phyloP scores from a whole-genome alignment of 2,329 filamentous ascomycete species.

The Verticillium zaregamsianum region DNA sequence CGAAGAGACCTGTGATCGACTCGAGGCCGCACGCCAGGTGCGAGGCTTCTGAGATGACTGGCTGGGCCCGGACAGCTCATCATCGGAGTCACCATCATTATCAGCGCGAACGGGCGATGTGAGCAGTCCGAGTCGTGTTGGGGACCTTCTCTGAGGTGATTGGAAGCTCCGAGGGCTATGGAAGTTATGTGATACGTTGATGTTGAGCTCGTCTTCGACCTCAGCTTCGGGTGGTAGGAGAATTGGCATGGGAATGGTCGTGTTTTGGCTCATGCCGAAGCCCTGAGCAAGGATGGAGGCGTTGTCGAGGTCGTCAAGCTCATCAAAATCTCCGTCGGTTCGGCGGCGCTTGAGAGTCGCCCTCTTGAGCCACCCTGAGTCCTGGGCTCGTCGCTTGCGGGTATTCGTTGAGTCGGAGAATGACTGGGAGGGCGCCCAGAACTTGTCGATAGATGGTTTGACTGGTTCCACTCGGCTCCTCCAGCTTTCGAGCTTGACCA shows the following conservation, averaged over 20 bases:
- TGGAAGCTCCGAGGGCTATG: neutral
- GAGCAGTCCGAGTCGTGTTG: neutral
- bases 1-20: conserved; percentile 18
- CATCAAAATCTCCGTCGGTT: neutral
- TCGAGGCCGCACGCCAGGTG: conserved; percentile 11
- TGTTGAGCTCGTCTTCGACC: neutral
- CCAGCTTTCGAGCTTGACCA: conserved; percentile 28
- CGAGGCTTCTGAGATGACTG: conserved; percentile 1
- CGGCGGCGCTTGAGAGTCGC: conserved; percentile 21
- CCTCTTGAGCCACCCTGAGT: conserved; percentile 27
- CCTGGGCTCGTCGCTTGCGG: conserved; percentile 16
- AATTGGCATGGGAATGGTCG: neutral
- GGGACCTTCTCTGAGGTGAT: neutral
- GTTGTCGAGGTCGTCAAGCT: neutral
- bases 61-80: conserved; percentile 1
- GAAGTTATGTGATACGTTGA: neutral
- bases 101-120: neutral
- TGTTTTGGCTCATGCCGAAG: neutral
- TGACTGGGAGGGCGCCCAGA: conserved; percentile 19
- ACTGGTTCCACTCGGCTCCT: conserved; percentile 12
- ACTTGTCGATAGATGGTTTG: conserved; percentile 10
- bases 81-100: neutral
- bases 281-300: neutral
- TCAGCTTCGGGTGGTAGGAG: neutral
- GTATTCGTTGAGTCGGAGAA: neutral